These are phyloP conservation scores for Aschersonia sp. DNA, from an alignment of 2,329 filamentous ascomycete genomes.

Conservation along the genomic window DNA sequence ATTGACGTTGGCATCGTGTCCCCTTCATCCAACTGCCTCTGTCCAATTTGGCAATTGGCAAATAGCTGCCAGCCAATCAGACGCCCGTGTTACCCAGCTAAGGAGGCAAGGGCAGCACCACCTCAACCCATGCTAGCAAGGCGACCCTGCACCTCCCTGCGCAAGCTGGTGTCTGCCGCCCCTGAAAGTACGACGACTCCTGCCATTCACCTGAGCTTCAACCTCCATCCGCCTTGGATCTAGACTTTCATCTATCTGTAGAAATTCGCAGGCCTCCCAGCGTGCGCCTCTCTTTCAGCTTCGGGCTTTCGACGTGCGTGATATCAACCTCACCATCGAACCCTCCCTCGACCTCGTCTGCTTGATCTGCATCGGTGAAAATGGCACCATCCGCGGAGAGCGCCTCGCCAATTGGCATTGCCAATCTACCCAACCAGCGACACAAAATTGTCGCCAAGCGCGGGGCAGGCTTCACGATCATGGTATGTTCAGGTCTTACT, in stretches of 20 bases:
- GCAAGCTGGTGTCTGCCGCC: slow-evolving; percentile 13
- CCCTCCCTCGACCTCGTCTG: too few relatives aligned
- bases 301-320: slow-evolving; percentile 1
- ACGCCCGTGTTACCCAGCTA: slow-evolving; percentile 2
- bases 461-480: slow-evolving; percentile 97
- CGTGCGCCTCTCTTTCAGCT: too few relatives aligned
- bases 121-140: neutral
- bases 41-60: slow-evolving; percentile 1
- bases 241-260: slow-evolving; percentile 1
- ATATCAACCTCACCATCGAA: neutral
- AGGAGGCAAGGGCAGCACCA: slow-evolving; percentile 15
- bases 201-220: slow-evolving; percentile 1
- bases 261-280: neutral
- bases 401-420: slow-evolving; percentile 58
- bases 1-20: neutral
- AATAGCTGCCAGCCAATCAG: slow-evolving; percentile 1
- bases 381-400: slow-evolving; percentile 48
- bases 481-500: slow-evolving; percentile 43
- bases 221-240: slow-evolving; percentile 4
- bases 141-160: neutral
- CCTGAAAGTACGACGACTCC: slow-evolving; percentile 14
- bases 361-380: slow-evolving; percentile 12
- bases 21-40: slow-evolving; percentile 3
- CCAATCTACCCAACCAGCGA: slow-evolving; percentile 60
- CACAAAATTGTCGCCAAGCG: slow-evolving; percentile 68